phyloP scores from a whole-genome alignment of 2,329 filamentous ascomycete genomes.

The Alternaria longipes region DNA sequence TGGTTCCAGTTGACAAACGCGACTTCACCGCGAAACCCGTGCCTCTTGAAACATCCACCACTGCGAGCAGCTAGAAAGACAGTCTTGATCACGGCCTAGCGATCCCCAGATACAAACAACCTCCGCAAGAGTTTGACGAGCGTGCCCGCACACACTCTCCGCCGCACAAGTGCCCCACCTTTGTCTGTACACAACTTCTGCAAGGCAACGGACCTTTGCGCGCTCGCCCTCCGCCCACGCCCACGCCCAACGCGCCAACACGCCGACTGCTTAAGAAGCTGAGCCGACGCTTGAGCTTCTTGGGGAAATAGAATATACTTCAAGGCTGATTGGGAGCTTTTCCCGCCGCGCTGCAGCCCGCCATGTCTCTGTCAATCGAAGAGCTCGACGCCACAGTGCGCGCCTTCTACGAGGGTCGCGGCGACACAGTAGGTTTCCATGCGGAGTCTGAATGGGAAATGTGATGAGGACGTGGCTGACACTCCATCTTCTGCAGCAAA shows the following conservation, averaged over 20 bases:
- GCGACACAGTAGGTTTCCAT: conserved; percentile 76
- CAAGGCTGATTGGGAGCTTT: conserved; percentile 46
- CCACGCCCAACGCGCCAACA: conserved; percentile 22
- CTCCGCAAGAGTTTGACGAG: conserved; percentile 9
- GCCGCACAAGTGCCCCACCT: conserved; percentile 45
- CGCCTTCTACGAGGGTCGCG: conserved; percentile 96
- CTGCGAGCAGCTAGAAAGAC: conserved; percentile 31
- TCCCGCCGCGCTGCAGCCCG: conserved; percentile 46
- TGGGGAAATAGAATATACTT: conserved; percentile 30
- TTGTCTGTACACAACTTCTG: conserved; percentile 40
- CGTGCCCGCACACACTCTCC: conserved; percentile 37
- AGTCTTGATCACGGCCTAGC: conserved; percentile 23
- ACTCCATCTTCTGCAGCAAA: conserved; percentile 73
- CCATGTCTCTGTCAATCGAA: conserved; percentile 77
- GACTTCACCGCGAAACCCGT: conserved; percentile 34
- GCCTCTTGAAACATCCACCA: conserved; percentile 31
- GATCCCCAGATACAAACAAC: conserved; percentile 15
- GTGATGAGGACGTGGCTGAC: conserved; percentile 50
- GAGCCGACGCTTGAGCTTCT: conserved; percentile 25
- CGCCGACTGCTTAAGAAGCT: conserved; percentile 11
- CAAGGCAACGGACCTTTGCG: conserved; percentile 41
- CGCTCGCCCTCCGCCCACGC: conserved; percentile 22
- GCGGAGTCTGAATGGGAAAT: neutral
- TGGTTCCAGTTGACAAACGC: conserved; percentile 25
- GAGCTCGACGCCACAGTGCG: conserved; percentile 97